These are phyloP conservation scores for Serendipita sp. DNA, from an alignment of 768 basidiomycete species.

Conservation along the genomic window DNA sequence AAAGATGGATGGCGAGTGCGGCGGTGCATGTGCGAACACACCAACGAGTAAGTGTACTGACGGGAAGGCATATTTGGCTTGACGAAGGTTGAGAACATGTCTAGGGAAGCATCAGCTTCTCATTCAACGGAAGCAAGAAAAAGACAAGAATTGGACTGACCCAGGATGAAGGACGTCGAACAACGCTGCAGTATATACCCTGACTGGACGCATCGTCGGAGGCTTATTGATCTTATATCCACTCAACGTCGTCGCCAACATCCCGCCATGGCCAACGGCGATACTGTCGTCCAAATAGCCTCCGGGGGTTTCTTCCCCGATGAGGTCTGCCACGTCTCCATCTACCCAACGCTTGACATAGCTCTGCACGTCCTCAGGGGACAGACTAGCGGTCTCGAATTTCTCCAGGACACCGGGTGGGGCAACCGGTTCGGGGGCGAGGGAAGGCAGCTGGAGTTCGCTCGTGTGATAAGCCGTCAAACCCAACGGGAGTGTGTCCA, in stretches of 20 bases:
- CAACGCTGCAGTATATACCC: not conserved
- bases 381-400: not conserved
- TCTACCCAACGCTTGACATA: not conserved
- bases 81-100: slow-evolving; percentile 4
- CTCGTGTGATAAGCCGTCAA: not conserved
- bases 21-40: not conserved
- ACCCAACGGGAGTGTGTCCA: not conserved
- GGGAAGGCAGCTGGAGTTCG: not conserved
- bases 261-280: not conserved
- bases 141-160: not conserved
- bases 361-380: slow-evolving; percentile 1
- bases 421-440: not conserved
- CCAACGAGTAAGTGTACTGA: slow-evolving; percentile 1
- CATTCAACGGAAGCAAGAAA: not conserved
- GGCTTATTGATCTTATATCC: slow-evolving; percentile 1
- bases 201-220: not conserved
- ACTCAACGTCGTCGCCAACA: not conserved
- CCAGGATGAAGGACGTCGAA: slow-evolving; percentile 4
- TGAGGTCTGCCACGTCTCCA: not conserved
- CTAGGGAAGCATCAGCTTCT: not conserved
- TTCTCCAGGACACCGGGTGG: not conserved
- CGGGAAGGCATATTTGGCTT: slow-evolving; percentile 2
- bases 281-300: not conserved
- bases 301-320: not conserved
- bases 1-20: slow-evolving; percentile 1